Base-by-base conservation (phyloP, 176 grass and related monocot species). In the Rhynchospora tenuis region DNA sequence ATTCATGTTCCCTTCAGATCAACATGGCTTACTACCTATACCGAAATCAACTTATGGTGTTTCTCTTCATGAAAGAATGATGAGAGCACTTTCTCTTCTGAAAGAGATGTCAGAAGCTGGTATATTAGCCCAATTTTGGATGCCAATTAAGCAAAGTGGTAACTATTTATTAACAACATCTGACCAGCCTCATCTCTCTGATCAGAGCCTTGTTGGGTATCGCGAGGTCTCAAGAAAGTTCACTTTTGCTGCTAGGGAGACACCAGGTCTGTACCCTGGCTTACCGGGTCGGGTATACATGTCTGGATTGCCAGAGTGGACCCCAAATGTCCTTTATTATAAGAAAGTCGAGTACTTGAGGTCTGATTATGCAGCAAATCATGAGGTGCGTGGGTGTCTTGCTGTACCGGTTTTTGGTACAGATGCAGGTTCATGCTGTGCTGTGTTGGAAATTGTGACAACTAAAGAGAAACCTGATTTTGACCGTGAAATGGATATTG, bases 191-290 rank as follows among this genome's bases (percentile, higher is more conserved):
- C 81, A 88, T 83, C 78, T 93, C 64, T 78, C 86, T 54, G 91
- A 88, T 67, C 51, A 86, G 58, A 86, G 28, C 45, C 91, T 93
- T 8, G 71, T 68, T 59, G 91, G 83, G 20, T 93, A 93, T 61
- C 84, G 91, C 26, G 91, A 93, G 70, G 44, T 93, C 59, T 93
- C 91, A 0, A 86, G 81, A 68, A 88, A 90, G 20, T 93, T 93
- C 66, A 86, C 66, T 17, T 93, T 93, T 80, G 79, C 91, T 12
- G 64, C 86, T 6, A 79, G 59, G 87, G 54, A 87, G 84, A 85
- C 74, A 31, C 81, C 91, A 63, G 88, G 91, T 3, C 58, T 88
- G 74, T 88, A 76, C 61, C 81, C 74, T 44, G 86, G 91, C 26
- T 80, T 93, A 80, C 91, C 91, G 0, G 91, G 91, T 6, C 83